Conservation (phyloP, 2,329 filamentous ascomycete species). For the Albophoma yamanashiensis region DNA sequence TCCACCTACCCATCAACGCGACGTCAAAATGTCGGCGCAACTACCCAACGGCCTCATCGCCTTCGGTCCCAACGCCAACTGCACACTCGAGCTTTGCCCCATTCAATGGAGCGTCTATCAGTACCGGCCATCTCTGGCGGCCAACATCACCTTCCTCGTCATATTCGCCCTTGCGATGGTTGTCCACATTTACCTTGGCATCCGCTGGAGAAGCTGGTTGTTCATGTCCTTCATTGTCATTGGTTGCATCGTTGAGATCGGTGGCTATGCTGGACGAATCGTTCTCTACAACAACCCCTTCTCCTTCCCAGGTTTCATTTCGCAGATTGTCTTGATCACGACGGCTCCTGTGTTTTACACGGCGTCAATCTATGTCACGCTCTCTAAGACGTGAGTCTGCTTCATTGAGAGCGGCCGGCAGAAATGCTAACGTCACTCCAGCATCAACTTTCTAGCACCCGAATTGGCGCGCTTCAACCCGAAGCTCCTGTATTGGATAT, state of each 20-base stretch:
- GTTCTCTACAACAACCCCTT: slow-evolving; percentile 46
- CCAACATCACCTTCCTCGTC: slow-evolving; percentile 33
- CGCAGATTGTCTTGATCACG: slow-evolving; percentile 45
- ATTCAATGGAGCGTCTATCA: slow-evolving; percentile 27
- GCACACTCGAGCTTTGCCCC: slow-evolving; percentile 34
- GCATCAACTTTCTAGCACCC: slow-evolving; percentile 27
- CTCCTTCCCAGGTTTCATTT: slow-evolving; percentile 44
- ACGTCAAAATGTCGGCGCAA: background rate
- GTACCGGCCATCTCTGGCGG: slow-evolving; percentile 29
- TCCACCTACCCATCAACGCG: background rate
- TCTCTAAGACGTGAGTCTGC: slow-evolving; percentile 26
- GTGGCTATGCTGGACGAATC: slow-evolving; percentile 51
- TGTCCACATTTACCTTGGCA: slow-evolving; percentile 26
- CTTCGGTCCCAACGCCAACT: slow-evolving; percentile 33
- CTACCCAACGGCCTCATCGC: slow-evolving; percentile 3
- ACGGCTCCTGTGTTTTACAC: slow-evolving; percentile 31
- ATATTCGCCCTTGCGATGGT: slow-evolving; percentile 31
- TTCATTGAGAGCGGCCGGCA: background rate
- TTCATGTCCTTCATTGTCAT: slow-evolving; percentile 37
- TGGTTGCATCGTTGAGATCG: slow-evolving; percentile 45
- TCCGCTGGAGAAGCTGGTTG: slow-evolving; percentile 27
- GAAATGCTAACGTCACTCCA: slow-evolving; percentile 6
- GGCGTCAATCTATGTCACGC: slow-evolving; percentile 54
- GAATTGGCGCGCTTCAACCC: slow-evolving; percentile 29
- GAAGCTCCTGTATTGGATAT: slow-evolving; percentile 29